Percentiles rank a stretch among this genome's conserved stretches.
These are phyloP conservation scores for Ramichloridium luteum DNA, from an alignment of 2,329 filamentous ascomycete species.

Conservation along the genomic window DNA sequence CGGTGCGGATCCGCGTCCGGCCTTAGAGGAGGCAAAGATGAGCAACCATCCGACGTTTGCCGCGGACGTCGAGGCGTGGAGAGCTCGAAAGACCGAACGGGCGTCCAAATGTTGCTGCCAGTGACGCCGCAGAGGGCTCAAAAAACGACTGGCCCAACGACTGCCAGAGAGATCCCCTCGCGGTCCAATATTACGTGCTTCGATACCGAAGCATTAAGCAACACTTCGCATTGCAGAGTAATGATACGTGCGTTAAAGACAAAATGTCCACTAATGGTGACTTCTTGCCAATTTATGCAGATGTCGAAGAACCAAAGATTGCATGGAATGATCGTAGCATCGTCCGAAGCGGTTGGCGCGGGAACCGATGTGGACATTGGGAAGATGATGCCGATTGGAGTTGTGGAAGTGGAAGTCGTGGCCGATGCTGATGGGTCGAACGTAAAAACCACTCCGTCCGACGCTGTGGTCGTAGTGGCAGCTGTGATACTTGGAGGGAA, in stretches of 20 bases:
- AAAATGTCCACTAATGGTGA: no score
- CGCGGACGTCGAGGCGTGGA: not conserved
- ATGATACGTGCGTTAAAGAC: not conserved
- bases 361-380: no score
- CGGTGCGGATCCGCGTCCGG: conserved; percentile 1
- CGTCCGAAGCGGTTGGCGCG: no score
- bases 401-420: no score
- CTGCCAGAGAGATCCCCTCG: not conserved
- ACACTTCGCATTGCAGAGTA: conserved; percentile 1
- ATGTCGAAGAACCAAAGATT: no score
- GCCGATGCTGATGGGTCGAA: no score
- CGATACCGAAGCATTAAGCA: conserved; percentile 1
- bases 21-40: not conserved
- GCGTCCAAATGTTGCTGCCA: conserved; percentile 1
- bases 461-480: no score
- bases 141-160: conserved; percentile 1
- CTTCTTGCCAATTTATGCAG: no score
- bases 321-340: no score
- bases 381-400: no score
- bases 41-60: conserved; percentile 1
- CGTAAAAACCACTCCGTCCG: no score
- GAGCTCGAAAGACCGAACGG: not conserved
- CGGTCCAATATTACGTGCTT: conserved; percentile 1
- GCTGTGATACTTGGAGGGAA: no score
- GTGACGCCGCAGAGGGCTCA: conserved; percentile 1